Evolutionary conservation across 1,284 basidiomycete genomes (phyloP).

Genomic region (Ustilago cynodontis): DNA sequence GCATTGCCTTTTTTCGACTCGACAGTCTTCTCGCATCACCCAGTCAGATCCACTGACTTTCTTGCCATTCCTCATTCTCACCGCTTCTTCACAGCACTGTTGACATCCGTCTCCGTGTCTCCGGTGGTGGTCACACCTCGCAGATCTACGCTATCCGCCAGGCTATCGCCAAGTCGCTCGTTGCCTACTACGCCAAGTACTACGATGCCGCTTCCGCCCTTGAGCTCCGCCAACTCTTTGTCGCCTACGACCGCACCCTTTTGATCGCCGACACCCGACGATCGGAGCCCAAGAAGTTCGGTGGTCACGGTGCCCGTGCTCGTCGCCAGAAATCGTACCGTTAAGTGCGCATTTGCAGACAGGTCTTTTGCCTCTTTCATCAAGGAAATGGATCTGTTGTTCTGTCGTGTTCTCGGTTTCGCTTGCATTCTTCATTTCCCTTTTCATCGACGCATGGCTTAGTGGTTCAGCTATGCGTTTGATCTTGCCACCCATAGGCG

Average conservation of each 20-base stretch:
- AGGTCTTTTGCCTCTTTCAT: neutral
- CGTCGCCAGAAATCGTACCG: conserved; percentile 69
- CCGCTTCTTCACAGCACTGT: conserved; percentile 71
- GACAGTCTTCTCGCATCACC: neutral
- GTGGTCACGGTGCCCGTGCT: conserved; percentile 70
- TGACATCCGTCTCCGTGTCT: conserved; percentile 97
- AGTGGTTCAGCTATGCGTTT: conserved; percentile 40
- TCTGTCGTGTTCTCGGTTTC: conserved; percentile 33
- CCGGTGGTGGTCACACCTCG: conserved; percentile 99
- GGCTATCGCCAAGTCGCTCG: conserved; percentile 96
- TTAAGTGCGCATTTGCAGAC: conserved; percentile 28
- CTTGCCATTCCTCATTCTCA: neutral
- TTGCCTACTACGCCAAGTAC: conserved; percentile 98
- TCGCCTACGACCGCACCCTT: conserved; percentile 77
- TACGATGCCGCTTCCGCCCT: conserved; percentile 93
- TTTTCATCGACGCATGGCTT: conserved; percentile 25
- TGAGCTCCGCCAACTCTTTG: conserved; percentile 68
- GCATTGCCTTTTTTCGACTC: neutral
- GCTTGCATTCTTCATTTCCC: conserved; percentile 25
- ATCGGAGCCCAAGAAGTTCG: conserved; percentile 95
- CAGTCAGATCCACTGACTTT: conserved; percentile 4
- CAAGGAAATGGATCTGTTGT: conserved; percentile 6
- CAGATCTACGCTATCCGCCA: conserved; percentile 99
- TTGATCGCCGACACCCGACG: conserved; percentile 98
- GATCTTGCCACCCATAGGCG: neutral